These are phyloP conservation scores for Favolaschia claudopus DNA, from an alignment of 768 basidiomycete genomes.

Conservation along the genomic window DNA sequence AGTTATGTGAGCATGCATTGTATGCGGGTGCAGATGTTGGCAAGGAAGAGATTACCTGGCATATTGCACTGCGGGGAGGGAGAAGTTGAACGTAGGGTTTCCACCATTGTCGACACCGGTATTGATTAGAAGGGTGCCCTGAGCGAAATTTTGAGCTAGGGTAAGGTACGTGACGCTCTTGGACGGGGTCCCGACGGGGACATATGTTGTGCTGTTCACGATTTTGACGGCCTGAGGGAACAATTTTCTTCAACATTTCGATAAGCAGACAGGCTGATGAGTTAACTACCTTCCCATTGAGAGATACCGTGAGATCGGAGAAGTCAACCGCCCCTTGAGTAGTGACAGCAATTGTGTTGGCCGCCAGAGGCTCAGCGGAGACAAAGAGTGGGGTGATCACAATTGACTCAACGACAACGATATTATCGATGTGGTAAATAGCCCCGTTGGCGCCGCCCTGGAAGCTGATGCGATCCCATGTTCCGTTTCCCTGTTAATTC, in stretches of 20 bases:
- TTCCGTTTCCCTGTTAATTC: slow-evolving; percentile 42
- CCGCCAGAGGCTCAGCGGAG: slow-evolving; percentile 58
- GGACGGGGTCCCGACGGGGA: slow-evolving; percentile 54
- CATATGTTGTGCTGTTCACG: slow-evolving; percentile 44
- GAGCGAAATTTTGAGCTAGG: slow-evolving; percentile 45
- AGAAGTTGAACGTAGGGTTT: slow-evolving; percentile 47
- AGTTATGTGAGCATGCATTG: not conserved
- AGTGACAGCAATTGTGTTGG: slow-evolving; percentile 57
- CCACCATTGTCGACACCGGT: slow-evolving; percentile 40
- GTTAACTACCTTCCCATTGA: slow-evolving; percentile 47
- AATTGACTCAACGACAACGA: slow-evolving; percentile 52
- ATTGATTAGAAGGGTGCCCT: slow-evolving; percentile 49
- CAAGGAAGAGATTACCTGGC: no score
- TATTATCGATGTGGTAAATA: slow-evolving; percentile 58
- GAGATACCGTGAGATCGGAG: slow-evolving; percentile 41
- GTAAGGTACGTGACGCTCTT: slow-evolving; percentile 58
- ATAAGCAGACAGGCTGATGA: not conserved
- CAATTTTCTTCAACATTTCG: not conserved
- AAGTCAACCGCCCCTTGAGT: slow-evolving; percentile 56
- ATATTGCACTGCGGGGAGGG: slow-evolving; percentile 51
- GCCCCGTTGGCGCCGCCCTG: slow-evolving; percentile 58
- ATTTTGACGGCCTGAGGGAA: slow-evolving; percentile 41
- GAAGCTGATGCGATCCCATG: slow-evolving; percentile 59
- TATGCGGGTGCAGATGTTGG: no score
- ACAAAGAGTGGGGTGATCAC: slow-evolving; percentile 55